A percentile compares a stretch with the other conserved stretches of the same genome.
Evolutionary conservation across 768 basidiomycete species (phyloP).

Genomic region (Lactarius sp.): DNA sequence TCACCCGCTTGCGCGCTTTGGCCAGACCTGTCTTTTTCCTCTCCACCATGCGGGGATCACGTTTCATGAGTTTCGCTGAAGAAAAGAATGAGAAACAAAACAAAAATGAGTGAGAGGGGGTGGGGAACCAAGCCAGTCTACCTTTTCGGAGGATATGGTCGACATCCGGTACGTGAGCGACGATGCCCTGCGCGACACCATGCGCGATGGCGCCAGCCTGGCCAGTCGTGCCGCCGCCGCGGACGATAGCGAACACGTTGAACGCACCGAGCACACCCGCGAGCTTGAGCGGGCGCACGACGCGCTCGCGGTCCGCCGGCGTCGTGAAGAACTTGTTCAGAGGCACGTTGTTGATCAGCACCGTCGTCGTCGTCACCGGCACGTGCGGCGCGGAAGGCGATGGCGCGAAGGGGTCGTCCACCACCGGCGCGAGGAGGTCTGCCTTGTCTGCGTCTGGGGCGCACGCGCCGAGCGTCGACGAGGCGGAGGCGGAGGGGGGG

Average conservation of each 20-base stretch:
- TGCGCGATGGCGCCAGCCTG: conserved; percentile 85
- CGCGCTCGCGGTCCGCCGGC: conserved; percentile 70
- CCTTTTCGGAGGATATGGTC: conserved; percentile 67
- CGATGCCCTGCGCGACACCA: conserved; percentile 71
- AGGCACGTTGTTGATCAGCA: conserved; percentile 84
- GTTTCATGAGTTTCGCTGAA: conserved; percentile 75
- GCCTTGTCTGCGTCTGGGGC: not conserved
- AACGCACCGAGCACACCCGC: conserved; percentile 81
- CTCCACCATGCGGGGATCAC: conserved; percentile 98
- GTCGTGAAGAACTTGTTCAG: conserved; percentile 74
- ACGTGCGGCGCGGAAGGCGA: conserved; percentile 23
- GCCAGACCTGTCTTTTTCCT: conserved; percentile 92
- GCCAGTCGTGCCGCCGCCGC: conserved; percentile 88
- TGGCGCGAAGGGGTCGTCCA: conserved; percentile 18
- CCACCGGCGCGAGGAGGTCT: conserved; percentile 10
- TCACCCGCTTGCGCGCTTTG: conserved; percentile 88
- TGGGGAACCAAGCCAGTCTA: conserved; percentile 33
- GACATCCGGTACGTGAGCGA: conserved; percentile 63
- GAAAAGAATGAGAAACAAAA: conserved; percentile 2
- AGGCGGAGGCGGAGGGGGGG: too few species aligned
- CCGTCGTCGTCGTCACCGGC: conserved; percentile 49
- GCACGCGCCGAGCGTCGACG: not conserved
- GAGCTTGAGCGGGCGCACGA: conserved; percentile 79
- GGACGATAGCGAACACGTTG: conserved; percentile 55
- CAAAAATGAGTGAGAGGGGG: not conserved